Percentiles rank a stretch among this genome's conserved stretches.
Evolutionary conservation across 495 filamentous ascomycete genomes (phyloP).

Genomic region (Neurospora terricola): DNA sequence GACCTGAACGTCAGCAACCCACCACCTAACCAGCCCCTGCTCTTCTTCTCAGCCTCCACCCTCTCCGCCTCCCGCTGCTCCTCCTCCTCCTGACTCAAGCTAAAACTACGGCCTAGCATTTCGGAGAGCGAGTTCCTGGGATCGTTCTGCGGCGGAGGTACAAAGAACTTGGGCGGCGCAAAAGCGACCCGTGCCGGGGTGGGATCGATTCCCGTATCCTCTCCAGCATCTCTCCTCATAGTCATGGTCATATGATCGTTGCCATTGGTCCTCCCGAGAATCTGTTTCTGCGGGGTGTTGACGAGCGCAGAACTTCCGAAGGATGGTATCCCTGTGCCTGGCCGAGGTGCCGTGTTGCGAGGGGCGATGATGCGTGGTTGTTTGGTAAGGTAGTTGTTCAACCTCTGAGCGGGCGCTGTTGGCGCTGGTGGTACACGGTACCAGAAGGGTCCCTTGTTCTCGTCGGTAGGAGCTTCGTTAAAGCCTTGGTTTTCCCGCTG

Average conservation of each 20-base stretch:
- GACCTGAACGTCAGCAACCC: background rate
- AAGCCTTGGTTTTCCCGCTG: conserved; percentile 44
- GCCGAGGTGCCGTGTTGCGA: background rate
- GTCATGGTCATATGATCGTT: background rate
- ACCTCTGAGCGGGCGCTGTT: conserved; percentile 49
- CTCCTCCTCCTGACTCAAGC: conserved; percentile 2
- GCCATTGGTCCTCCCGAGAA: background rate
- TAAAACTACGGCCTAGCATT: conserved; percentile 12
- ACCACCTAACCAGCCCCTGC: background rate
- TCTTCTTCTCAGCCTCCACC: background rate
- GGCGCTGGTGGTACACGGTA: conserved; percentile 56
- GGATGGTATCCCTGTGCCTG: background rate
- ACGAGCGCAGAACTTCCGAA: background rate
- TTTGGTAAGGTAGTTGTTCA: conserved; percentile 48
- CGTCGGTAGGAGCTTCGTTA: conserved; percentile 39
- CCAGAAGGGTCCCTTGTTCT: conserved; percentile 38
- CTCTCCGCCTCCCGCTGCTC: background rate
- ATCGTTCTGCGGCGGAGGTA: conserved; percentile 8
- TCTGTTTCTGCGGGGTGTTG: background rate
- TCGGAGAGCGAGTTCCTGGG: conserved; percentile 10
- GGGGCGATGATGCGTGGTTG: conserved; percentile 20
- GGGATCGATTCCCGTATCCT: background rate
- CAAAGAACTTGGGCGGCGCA: conserved; percentile 10
- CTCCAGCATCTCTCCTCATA: background rate
- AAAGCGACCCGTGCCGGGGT: conserved; percentile 2